These are phyloP conservation scores for Metarhizium album DNA, from an alignment of 2,329 filamentous ascomycete genomes.

Conservation along the genomic window DNA sequence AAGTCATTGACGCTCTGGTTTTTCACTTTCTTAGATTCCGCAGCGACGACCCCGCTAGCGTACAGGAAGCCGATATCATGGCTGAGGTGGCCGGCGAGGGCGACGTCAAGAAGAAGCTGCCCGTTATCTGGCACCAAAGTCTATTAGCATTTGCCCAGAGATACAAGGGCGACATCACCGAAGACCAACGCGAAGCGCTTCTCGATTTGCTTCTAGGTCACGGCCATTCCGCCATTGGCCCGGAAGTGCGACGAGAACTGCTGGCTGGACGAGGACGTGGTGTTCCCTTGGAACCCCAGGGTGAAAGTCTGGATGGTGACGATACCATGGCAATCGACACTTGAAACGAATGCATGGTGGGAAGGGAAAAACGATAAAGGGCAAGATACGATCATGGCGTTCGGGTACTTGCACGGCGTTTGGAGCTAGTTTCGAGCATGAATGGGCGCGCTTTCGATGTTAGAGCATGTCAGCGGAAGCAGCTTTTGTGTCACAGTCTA, in stretches of 20 bases:
- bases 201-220: slow-evolving; percentile 76
- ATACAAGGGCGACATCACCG: slow-evolving; percentile 92
- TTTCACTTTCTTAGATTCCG: slow-evolving; percentile 94
- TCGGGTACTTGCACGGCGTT: slow-evolving; percentile 13
- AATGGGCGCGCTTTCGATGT: background rate
- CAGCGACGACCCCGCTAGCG: slow-evolving; percentile 50
- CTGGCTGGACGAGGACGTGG: slow-evolving; percentile 81
- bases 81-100: slow-evolving; percentile 30
- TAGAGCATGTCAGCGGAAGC: background rate
- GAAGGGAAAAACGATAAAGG: background rate
- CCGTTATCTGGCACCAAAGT: slow-evolving; percentile 94
- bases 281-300: slow-evolving; percentile 49
- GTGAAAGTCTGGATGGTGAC: slow-evolving; percentile 56
- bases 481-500: background rate
- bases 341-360: slow-evolving; percentile 8
- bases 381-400: slow-evolving; percentile 4
- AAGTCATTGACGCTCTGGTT: slow-evolving; percentile 86
- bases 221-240: slow-evolving; percentile 80
- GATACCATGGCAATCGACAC: slow-evolving; percentile 78
- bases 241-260: slow-evolving; percentile 81
- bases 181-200: slow-evolving; percentile 85
- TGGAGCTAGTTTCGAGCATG: slow-evolving; percentile 3
- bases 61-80: slow-evolving; percentile 43
- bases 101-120: slow-evolving; percentile 55
- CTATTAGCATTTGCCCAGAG: slow-evolving; percentile 85